These are phyloP conservation scores for Malbranchea cinnamomea DNA, from an alignment of 2,329 filamentous ascomycete species.

Conservation along the genomic window DNA sequence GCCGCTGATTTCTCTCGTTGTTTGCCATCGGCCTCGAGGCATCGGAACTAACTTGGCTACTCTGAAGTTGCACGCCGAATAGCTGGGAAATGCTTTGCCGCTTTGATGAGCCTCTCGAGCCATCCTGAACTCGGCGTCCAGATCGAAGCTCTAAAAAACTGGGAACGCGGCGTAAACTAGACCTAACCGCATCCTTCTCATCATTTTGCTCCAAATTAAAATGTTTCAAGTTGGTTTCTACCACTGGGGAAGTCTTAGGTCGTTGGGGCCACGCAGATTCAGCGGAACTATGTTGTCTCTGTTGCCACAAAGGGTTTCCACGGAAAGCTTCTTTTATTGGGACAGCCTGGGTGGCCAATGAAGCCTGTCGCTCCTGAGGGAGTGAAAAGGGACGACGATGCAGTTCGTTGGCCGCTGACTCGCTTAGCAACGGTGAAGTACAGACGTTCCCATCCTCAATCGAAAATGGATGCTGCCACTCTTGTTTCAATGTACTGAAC, in stretches of 20 bases:
- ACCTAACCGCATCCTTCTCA: conserved; percentile 5
- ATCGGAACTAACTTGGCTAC: neutral
- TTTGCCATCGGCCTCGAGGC: neutral
- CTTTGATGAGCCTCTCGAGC: conserved; percentile 3
- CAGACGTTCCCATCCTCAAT: too few species aligned
- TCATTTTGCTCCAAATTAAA: conserved; percentile 2
- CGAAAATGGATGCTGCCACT: too few species aligned
- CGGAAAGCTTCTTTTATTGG: too few species aligned
- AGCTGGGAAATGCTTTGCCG: conserved; percentile 1
- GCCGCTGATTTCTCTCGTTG: conserved; percentile 31
- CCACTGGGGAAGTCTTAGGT: conserved; percentile 18
- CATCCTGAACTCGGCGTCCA: neutral
- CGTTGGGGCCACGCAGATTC: too few species aligned
- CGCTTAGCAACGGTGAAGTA: too few species aligned
- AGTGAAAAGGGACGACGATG: too few species aligned
- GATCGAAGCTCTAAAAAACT: conserved; percentile 9
- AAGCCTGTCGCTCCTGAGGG: too few species aligned
- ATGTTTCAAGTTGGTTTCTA: conserved; percentile 7
- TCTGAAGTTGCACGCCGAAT: neutral
- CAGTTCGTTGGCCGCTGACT: too few species aligned
- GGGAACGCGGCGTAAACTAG: conserved; percentile 10
- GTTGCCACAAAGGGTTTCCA: too few species aligned
- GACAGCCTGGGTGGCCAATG: too few species aligned
- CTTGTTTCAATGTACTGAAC: too few species aligned
- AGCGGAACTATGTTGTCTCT: too few species aligned